phyloP scores from a whole-genome alignment of 106 monocot species.

The Apostasia ramifera region DNA sequence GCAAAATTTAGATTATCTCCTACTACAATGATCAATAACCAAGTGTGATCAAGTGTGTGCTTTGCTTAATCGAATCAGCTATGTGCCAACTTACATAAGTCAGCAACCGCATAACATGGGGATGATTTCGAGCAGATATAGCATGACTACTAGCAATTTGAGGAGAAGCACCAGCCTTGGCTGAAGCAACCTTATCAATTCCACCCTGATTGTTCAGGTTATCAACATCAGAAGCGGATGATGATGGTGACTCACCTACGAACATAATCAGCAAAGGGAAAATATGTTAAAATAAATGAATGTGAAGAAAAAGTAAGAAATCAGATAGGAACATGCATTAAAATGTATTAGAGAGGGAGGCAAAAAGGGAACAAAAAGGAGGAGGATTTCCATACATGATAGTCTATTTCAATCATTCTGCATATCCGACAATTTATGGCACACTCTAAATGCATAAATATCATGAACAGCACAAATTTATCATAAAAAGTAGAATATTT shows the following conservation, averaged over 20 bases:
- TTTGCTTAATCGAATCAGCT: too few relatives aligned
- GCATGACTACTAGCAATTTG: constrained; percentile 32
- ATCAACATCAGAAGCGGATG: constrained; percentile 90
- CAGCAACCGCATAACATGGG: constrained; percentile 22
- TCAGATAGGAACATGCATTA: neutral
- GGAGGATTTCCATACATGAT: too few relatives aligned
- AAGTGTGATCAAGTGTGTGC: neutral
- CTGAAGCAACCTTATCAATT: constrained; percentile 44
- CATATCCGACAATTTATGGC: too few relatives aligned
- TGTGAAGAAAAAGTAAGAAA: neutral
- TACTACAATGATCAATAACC: neutral
- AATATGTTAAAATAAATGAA: constrained; percentile 1
- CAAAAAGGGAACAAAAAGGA: too few relatives aligned
- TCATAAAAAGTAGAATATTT: too few relatives aligned
- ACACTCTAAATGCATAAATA: too few relatives aligned
- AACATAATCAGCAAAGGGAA: constrained; percentile 11
- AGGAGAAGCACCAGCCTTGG: constrained; percentile 54
- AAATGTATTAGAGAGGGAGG: too few relatives aligned
- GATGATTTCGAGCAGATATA: constrained; percentile 28
- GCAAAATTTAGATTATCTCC: neutral
- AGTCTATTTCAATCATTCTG: too few relatives aligned
- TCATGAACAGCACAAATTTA: too few relatives aligned
- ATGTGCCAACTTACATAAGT: constrained; percentile 23
- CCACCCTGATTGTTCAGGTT: constrained; percentile 57
- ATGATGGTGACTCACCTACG: constrained; percentile 87